These are phyloP conservation scores for Austroboletus rostrupii DNA, from an alignment of 1,284 basidiomycete genomes.

Conservation along the genomic window DNA sequence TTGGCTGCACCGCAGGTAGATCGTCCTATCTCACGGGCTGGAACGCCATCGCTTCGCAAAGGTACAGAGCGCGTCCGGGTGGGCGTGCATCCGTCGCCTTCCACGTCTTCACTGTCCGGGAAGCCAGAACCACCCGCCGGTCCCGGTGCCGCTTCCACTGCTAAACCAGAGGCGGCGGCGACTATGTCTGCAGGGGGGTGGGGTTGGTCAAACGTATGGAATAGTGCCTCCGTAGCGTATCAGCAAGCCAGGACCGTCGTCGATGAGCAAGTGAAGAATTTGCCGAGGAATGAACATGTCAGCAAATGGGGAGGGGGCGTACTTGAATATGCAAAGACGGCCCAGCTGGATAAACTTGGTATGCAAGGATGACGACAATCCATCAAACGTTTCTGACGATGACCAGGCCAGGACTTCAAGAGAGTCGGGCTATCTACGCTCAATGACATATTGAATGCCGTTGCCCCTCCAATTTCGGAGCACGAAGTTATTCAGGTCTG, in stretches of 20 bases:
- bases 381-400: slow-evolving; percentile 1
- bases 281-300: slow-evolving; percentile 78
- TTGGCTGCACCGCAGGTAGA: slow-evolving; percentile 51
- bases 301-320: slow-evolving; percentile 72
- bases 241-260: slow-evolving; percentile 86
- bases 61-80: slow-evolving; percentile 73
- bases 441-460: slow-evolving; percentile 89
- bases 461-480: slow-evolving; percentile 96
- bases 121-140: slow-evolving; percentile 27
- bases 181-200: slow-evolving; percentile 42
- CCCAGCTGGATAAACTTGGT: slow-evolving; percentile 85
- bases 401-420: slow-evolving; percentile 79
- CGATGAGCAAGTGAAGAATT: slow-evolving; percentile 83
- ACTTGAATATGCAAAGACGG: slow-evolving; percentile 64
- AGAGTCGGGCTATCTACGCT: slow-evolving; percentile 83
- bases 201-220: slow-evolving; percentile 88
- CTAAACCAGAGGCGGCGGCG: slow-evolving; percentile 23
- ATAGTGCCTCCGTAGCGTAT: slow-evolving; percentile 78
- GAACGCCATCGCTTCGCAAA: slow-evolving; percentile 70
- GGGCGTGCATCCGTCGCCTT: slow-evolving; percentile 41
- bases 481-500: slow-evolving; percentile 97
- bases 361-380: slow-evolving; percentile 14
- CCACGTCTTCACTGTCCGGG: slow-evolving; percentile 38
- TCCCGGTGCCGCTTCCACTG: slow-evolving; percentile 19
- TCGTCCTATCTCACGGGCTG: slow-evolving; percentile 59